Percentiles rank a stretch among this genome's conserved stretches.
Evolutionary conservation across 2,329 filamentous ascomycete species (phyloP).

Genomic region (Claviceps maximensis): DNA sequence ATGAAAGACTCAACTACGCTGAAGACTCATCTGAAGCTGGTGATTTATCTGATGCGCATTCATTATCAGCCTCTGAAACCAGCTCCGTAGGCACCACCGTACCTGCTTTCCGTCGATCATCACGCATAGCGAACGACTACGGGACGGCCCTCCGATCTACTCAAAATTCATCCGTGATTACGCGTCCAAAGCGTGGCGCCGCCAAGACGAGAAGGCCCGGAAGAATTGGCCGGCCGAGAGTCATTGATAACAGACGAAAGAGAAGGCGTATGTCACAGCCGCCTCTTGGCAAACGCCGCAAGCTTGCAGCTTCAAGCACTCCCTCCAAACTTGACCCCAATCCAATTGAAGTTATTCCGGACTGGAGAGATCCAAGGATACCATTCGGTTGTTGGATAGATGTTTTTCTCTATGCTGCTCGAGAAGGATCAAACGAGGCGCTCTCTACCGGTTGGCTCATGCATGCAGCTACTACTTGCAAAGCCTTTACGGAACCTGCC

Average conservation of each 20-base stretch:
- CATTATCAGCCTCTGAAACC: not conserved
- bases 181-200: too few species aligned
- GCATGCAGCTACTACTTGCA: conserved; percentile 47
- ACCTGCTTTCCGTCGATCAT: conserved; percentile 1
- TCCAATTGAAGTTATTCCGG: conserved; percentile 25
- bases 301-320: not conserved
- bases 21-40: conserved; percentile 1
- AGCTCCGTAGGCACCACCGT: not conserved
- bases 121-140: not conserved
- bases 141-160: not conserved
- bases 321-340: not conserved
- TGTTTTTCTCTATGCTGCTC: conserved; percentile 57
- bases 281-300: conserved; percentile 8
- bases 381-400: conserved; percentile 57
- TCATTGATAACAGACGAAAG: conserved; percentile 8
- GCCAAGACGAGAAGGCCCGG: not conserved
- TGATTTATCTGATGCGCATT: conserved; percentile 1
- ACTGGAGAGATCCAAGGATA: conserved; percentile 41
- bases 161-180: not conserved
- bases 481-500: conserved; percentile 56
- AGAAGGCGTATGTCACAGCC: conserved; percentile 7
- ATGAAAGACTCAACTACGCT: conserved; percentile 4
- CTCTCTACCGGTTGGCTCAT: conserved; percentile 50
- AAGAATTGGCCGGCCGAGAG: not conserved
- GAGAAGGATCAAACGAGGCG: conserved; percentile 27